These are phyloP conservation scores for Aspergillus saccharolyticus DNA, from an alignment of 495 filamentous ascomycete genomes.

Conservation along the genomic window DNA sequence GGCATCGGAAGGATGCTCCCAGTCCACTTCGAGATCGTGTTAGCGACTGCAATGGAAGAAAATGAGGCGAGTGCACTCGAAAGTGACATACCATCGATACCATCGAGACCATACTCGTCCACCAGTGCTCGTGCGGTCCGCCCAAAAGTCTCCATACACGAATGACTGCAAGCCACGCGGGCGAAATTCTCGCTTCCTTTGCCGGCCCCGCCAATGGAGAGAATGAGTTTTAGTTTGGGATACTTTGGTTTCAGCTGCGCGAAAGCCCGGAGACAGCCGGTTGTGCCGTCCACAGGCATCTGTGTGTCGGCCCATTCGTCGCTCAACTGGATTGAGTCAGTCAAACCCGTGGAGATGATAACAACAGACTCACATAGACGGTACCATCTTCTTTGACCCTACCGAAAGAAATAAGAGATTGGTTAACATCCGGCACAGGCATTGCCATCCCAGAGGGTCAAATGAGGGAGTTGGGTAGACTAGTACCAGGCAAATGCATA, in stretches of 20 bases:
- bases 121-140: constrained; percentile 65
- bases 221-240: constrained; percentile 68
- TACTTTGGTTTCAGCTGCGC: constrained; percentile 67
- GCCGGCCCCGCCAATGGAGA: constrained; percentile 84
- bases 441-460: constrained; percentile 1
- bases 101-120: constrained; percentile 72
- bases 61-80: neutral
- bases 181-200: constrained; percentile 76
- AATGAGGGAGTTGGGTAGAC: neutral
- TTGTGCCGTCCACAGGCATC: constrained; percentile 70
- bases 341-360: neutral
- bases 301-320: constrained; percentile 82
- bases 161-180: constrained; percentile 57
- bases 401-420: constrained; percentile 29
- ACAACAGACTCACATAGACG: constrained; percentile 59
- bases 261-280: constrained; percentile 75
- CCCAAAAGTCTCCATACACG: constrained; percentile 64
- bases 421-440: constrained; percentile 22
- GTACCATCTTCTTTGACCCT: constrained; percentile 75
- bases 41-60: neutral
- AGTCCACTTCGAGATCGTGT: constrained; percentile 59
- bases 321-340: constrained; percentile 56
- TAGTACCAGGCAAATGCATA: constrained; percentile 78
- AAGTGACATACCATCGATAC: constrained; percentile 64
- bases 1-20: constrained; percentile 74